Percentiles rank a stretch among this genome's conserved stretches.
Conservation (phyloP, 2,329 filamentous ascomycete species). For the Colletotrichum euphorbiae region DNA sequence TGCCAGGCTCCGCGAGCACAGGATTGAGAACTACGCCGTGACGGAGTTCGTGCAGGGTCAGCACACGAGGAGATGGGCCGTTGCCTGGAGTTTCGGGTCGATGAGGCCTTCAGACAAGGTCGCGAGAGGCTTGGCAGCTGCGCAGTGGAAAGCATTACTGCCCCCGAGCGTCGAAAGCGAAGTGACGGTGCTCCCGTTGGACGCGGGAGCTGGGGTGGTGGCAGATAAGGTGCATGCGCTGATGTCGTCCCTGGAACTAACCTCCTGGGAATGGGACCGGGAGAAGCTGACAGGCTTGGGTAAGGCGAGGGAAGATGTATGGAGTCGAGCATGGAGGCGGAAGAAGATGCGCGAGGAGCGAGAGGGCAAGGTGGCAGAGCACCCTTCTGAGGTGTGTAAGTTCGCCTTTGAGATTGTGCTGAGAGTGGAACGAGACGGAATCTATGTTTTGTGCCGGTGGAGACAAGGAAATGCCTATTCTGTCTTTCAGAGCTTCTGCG, state of each 20-base stretch:
- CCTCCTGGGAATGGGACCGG: constrained; percentile 72
- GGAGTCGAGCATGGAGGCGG: constrained; percentile 79
- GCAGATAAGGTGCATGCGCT: constrained; percentile 55
- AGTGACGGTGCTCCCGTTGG: constrained; percentile 39
- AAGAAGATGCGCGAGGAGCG: constrained; percentile 55
- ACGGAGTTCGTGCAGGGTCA: constrained; percentile 82
- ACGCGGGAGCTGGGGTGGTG: constrained; percentile 51
- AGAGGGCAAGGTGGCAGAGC: constrained; percentile 41
- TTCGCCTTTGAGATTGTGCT: constrained; percentile 72
- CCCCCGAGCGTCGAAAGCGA: constrained; percentile 56
- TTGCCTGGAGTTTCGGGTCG: constrained; percentile 86
- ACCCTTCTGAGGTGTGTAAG: constrained; percentile 51
- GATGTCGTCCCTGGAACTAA: constrained; percentile 67
- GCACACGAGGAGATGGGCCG: constrained; percentile 85
- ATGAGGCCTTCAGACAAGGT: constrained; percentile 68
- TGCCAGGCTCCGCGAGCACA: constrained; percentile 65
- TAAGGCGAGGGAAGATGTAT: constrained; percentile 77
- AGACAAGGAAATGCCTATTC: constrained; percentile 78
- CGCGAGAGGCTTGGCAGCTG: constrained; percentile 57
- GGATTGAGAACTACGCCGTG: constrained; percentile 83
- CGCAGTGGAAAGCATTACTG: constrained; percentile 55
- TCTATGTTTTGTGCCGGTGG: constrained; percentile 73
- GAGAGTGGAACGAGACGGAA: constrained; percentile 51
- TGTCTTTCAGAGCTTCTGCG: constrained; percentile 88
- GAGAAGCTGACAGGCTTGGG: constrained; percentile 68